These are phyloP conservation scores for Tinospora cordifolia DNA, from an alignment of 164 flowering plant species.

Conservation along the genomic window DNA sequence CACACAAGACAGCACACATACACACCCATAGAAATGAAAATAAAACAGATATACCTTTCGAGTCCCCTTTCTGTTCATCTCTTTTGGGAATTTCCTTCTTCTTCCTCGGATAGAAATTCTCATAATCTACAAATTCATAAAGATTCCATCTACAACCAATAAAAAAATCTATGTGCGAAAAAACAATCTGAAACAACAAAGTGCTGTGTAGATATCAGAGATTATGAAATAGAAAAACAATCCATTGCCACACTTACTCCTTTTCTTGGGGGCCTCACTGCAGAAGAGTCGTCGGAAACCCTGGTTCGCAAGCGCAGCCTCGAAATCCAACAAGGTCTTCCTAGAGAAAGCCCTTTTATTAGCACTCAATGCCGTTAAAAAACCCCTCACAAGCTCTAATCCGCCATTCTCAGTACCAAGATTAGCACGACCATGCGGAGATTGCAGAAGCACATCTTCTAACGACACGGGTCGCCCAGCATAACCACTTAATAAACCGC, in stretches of 20 bases:
- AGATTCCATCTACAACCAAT: not conserved
- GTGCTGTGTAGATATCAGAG: not conserved
- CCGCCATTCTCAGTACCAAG: conserved; percentile 18
- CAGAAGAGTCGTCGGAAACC: conserved; percentile 43
- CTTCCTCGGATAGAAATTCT: conserved; percentile 68
- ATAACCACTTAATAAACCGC: conserved; percentile 18
- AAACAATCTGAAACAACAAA: not conserved
- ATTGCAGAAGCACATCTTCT: conserved; percentile 12
- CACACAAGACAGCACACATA: too few species aligned
- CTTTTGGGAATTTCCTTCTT: conserved; percentile 73
- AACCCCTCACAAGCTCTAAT: conserved; percentile 48
- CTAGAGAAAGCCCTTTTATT: conserved; percentile 18
- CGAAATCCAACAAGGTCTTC: conserved; percentile 30
- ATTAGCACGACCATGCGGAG: conserved; percentile 5
- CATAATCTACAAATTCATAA: conserved; percentile 44
- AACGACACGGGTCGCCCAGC: conserved; percentile 26
- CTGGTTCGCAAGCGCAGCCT: conserved; percentile 38
- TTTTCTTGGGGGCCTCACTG: conserved; percentile 68
- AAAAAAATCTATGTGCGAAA: not conserved
- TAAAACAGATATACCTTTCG: conserved; percentile 43
- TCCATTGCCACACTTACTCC: conserved; percentile 37
- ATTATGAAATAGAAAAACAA: not conserved
- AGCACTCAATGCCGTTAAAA: conserved; percentile 44
- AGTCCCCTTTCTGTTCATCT: conserved; percentile 52
- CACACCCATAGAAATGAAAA: not conserved